phyloP scores from a whole-genome alignment of 148 eudicot species.

The Mesembryanthemum crystallinum region DNA sequence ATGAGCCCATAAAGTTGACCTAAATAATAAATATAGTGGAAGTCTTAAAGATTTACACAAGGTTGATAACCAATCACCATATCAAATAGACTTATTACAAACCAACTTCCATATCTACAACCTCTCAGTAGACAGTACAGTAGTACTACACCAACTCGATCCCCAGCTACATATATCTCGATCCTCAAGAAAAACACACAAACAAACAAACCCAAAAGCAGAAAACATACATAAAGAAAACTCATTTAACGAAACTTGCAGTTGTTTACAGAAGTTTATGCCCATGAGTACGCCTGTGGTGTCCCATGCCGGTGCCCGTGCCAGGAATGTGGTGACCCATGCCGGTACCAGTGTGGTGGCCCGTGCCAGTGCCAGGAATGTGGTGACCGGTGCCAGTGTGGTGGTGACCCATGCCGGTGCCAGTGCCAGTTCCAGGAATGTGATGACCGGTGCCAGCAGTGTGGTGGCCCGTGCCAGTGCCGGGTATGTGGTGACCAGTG shows the following conservation, averaged over 20 bases:
- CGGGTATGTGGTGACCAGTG: conserved; percentile 17
- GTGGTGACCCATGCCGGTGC: neutral
- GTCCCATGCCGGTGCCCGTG: neutral
- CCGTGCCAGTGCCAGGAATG: neutral
- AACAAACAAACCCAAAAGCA: neutral
- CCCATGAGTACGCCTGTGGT: neutral
- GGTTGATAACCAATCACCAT: too few relatives aligned
- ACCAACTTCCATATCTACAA: too few relatives aligned
- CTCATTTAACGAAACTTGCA: neutral
- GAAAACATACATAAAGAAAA: neutral
- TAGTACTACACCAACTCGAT: too few relatives aligned
- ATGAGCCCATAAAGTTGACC: too few relatives aligned
- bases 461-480: conserved; percentile 9
- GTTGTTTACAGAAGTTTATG: conserved; percentile 18
- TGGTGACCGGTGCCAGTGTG: neutral
- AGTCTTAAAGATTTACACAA: too few relatives aligned
- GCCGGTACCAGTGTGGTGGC: neutral
- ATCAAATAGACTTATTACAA: too few relatives aligned
- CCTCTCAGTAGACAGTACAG: too few relatives aligned
- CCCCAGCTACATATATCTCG: too few relatives aligned
- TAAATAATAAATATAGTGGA: too few relatives aligned
- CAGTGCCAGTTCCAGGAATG: conserved; percentile 2
- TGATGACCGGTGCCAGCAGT: neutral
- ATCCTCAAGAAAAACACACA: neutral
- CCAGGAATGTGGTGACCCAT: neutral